These are phyloP conservation scores for Nemania abortiva DNA, from an alignment of 2,329 filamentous ascomycete species.

Conservation along the genomic window DNA sequence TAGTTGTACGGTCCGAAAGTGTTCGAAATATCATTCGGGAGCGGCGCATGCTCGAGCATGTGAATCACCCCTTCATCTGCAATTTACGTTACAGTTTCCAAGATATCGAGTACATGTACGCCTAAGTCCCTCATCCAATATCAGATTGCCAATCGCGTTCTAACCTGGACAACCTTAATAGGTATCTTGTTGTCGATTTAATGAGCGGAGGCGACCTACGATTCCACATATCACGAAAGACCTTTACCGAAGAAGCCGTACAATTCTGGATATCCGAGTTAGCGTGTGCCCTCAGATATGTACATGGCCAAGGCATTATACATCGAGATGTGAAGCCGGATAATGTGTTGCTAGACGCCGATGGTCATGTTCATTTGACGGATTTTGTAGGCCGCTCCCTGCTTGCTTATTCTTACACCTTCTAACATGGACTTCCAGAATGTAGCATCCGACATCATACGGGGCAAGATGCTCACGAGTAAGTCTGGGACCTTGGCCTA, in stretches of 20 bases:
- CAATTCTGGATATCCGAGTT: conserved; percentile 97
- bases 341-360: conserved; percentile 87
- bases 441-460: conserved; percentile 92
- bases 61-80: conserved; percentile 98
- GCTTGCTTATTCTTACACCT: background rate
- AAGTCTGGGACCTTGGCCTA: conserved; percentile 98
- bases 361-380: conserved; percentile 95
- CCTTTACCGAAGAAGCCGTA: conserved; percentile 96
- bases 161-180: conserved; percentile 62
- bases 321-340: conserved; percentile 94
- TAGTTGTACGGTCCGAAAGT: conserved; percentile 96
- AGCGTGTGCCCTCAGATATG: conserved; percentile 88
- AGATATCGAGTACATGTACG: conserved; percentile 98
- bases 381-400: conserved; percentile 80
- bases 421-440: conserved; percentile 72
- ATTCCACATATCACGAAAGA: conserved; percentile 98
- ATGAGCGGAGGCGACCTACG: conserved; percentile 98
- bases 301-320: conserved; percentile 88
- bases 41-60: conserved; percentile 95
- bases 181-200: conserved; percentile 97
- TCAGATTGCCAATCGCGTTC: conserved; percentile 16
- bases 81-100: conserved; percentile 99
- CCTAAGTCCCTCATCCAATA: conserved; percentile 34
- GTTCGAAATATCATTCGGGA: conserved; percentile 98
- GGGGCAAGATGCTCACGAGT: conserved; percentile 86